Evolutionary conservation across 371 early-diverging fungal species (phyloP).

Genomic region (Globomyces sp.): DNA sequence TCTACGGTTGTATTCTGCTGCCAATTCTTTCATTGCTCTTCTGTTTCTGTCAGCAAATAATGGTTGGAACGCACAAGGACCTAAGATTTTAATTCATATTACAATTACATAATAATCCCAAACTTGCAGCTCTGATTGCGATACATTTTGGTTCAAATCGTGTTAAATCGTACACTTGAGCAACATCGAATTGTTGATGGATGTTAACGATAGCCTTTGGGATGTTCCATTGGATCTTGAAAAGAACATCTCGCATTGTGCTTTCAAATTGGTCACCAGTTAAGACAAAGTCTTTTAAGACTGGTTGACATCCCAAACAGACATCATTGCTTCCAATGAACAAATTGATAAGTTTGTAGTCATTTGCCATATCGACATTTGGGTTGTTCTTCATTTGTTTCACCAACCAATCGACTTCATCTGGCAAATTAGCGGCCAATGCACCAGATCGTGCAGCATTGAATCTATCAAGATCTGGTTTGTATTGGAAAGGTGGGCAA

Average conservation of each 20-base stretch:
- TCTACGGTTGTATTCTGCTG: constrained; percentile 55
- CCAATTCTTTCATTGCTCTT: constrained; percentile 46
- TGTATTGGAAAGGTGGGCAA: constrained; percentile 31
- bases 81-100: too few relatives aligned
- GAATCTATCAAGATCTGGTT: constrained; percentile 49
- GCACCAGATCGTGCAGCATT: constrained; percentile 57
- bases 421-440: constrained; percentile 20
- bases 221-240: constrained; percentile 13
- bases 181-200: constrained; percentile 28
- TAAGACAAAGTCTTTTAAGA: constrained; percentile 10
- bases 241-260: constrained; percentile 6
- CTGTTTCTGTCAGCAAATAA: constrained; percentile 11
- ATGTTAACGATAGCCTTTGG: constrained; percentile 31
- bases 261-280: constrained; percentile 10
- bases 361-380: constrained; percentile 42
- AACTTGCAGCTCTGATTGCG: constrained; percentile 5
- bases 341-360: constrained; percentile 64
- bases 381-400: constrained; percentile 1
- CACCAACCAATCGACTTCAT: constrained; percentile 36
- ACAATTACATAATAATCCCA: constrained; percentile 22
- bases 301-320: constrained; percentile 35
- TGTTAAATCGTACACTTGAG: constrained; percentile 26
- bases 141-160: constrained; percentile 20
- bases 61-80: constrained; percentile 25
- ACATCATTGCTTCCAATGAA: constrained; percentile 71